Base-by-base conservation (phyloP, 306 rosid species). In the Begonia masoniana region DNA sequence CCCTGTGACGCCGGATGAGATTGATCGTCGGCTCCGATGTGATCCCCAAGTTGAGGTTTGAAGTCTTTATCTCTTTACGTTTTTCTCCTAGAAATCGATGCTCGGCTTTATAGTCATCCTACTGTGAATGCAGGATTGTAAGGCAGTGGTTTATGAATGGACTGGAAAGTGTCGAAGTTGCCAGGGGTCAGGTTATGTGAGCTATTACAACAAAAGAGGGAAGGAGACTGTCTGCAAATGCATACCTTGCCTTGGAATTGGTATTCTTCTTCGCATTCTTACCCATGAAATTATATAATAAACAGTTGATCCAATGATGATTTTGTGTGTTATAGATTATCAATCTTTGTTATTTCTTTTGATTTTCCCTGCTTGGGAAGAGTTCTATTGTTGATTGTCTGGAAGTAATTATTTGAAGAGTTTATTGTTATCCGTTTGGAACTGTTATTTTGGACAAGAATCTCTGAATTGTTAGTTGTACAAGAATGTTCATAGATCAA, bases 101-200 rank as follows among this genome's bases (percentile, higher is more conserved):
- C 15, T 57, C 31, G n/a, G 61, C 57, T 54, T 56, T 56, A 55
- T 46, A 16, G 54, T 47, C 42, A 15, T 56, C 51, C 26, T 46
- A 39, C 17, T 50, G 39, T 10, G 52, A 19, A 59, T 74, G 77
- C 63, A 91, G 97, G 97, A 91, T 61, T 85, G 97, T 71, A 91
- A 75, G 77, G 94, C 72, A 75, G 94, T 91, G 49, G 97, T 91
- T 19, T 91, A 82, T 68, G 97, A 85, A 70, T 91, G 97, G 97
- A 91, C 97, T 35, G 96, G 97, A 8, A 77, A 82, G 70, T 91
- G 96, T 69, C 71, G 87, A 62, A 85, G 95, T 71, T 91, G 96
- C 76, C 94, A 83, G 63, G 97, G 97, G 49, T 85, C 97, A 0
- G 97, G 97, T 67, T 81, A 57, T 64, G 81, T 72, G 24, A 83